Base-by-base conservation (phyloP, 495 filamentous ascomycete genomes). In the Corynascus novoguineensis region DNA sequence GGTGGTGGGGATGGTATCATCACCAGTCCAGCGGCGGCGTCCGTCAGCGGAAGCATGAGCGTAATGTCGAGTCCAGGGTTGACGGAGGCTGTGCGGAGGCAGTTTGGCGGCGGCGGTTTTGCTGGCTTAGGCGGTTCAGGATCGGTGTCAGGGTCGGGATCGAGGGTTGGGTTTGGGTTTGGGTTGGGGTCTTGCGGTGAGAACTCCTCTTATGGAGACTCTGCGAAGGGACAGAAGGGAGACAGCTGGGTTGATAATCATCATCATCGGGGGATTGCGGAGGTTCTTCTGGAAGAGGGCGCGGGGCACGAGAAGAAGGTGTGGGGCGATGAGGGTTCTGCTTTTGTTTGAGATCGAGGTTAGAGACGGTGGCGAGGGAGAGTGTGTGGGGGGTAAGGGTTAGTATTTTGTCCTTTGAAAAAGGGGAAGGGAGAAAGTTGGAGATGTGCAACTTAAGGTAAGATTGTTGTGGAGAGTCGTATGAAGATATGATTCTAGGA, bases 1-100 rank as follows among this genome's bases (percentile, higher is more conserved):
- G 12, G 35, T 38, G 6, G 15, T 38, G 35, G 35, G 35, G 37
- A 5, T 10, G 12, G 22, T 3, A 12, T 11, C 12, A 15, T 22
- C 1, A 15, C 15, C 17, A 34, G 27, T 44, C 17, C 24, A 0
- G 12, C n/a, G 4, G 2, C 15, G 6, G 68, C 67, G 5, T n/a
- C n/a, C n/a, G n/a, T n/a, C n/a, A n/a, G n/a, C n/a, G n/a, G n/a
- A n/a, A n/a, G n/a, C n/a, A n/a, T n/a, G n/a, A n/a, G n/a, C n/a
- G 58, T 67, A 19, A 40, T 56, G n/a, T 70, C 68, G 52, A 63
- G 69, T 60, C 69, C 75, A 35, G 57, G 73, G 53, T 53, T 74
- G 56, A 60, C 69, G 44, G 53, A 70, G 55, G 48, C 69, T 51
- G 64, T 72, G 50, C 50, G 69, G 55, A 59, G 64, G 61, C 60